Conservation (phyloP, 2,329 filamentous ascomycete species). For the Moelleriella libera region DNA sequence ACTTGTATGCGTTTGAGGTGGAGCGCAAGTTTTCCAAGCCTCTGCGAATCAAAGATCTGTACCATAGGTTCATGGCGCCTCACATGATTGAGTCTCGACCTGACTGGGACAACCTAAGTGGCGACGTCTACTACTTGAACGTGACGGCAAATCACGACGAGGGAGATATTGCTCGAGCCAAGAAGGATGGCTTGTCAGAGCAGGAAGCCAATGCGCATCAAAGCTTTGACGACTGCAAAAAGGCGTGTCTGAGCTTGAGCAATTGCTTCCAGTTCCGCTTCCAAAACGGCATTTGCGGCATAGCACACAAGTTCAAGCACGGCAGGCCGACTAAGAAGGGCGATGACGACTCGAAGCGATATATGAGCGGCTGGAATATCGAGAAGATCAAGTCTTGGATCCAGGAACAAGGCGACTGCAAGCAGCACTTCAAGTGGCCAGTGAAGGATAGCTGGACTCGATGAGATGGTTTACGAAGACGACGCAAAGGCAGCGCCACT, state of each 20-base stretch:
- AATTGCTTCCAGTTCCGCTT: conserved; percentile 28
- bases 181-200: conserved; percentile 16
- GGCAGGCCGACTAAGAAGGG: conserved; percentile 21
- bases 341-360: conserved; percentile 13
- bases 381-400: conserved; percentile 25
- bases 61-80: conserved; percentile 27
- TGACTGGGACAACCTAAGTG: conserved; percentile 39
- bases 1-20: conserved; percentile 37
- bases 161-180: conserved; percentile 16
- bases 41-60: conserved; percentile 33
- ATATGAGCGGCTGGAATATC: conserved; percentile 26
- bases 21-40: conserved; percentile 17
- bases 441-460: no score
- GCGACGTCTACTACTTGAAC: conserved; percentile 29
- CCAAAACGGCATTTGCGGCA: conserved; percentile 21
- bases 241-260: conserved; percentile 23
- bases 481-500: no score
- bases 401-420: conserved; percentile 20
- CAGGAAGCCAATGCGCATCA: conserved; percentile 26
- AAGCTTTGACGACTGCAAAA: conserved; percentile 26
- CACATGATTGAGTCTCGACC: conserved; percentile 22
- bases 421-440: conserved; percentile 5
- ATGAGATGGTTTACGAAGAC: no score
- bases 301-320: conserved; percentile 20
- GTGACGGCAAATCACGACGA: conserved; percentile 14